Conservation (phyloP, 371 early-diverging fungal genomes). For the Mortierella sp. region DNA sequence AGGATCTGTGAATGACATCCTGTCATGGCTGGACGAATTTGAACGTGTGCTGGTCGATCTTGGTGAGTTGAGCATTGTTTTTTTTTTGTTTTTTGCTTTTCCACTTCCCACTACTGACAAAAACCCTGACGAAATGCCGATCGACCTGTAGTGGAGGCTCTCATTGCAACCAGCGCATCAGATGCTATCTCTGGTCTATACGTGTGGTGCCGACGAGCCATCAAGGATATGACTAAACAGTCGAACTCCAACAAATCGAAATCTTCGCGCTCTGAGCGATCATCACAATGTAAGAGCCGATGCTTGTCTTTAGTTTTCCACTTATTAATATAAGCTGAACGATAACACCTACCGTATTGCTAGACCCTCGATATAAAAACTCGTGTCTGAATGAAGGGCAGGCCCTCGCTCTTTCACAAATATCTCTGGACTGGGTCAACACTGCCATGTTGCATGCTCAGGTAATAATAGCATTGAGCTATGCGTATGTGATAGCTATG, state of each 20-base stretch:
- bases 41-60: constrained; percentile 43
- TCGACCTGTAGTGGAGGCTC: constrained; percentile 29
- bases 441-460: constrained; percentile 41
- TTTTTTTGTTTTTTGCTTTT: not conserved
- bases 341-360: not conserved
- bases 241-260: constrained; percentile 41
- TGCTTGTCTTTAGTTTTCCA: not conserved
- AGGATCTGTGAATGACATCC: constrained; percentile 43
- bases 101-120: too few relatives aligned
- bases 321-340: not conserved
- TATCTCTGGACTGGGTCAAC: constrained; percentile 53
- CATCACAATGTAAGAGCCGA: constrained; percentile 29
- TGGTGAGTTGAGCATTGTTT: constrained; percentile 22
- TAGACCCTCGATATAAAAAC: constrained; percentile 46
- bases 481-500: not conserved
- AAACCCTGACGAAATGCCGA: not conserved
- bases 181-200: constrained; percentile 49
- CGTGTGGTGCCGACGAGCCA: constrained; percentile 49
- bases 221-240: constrained; percentile 49
- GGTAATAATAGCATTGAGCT: constrained; percentile 11
- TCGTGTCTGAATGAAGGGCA: constrained; percentile 44
- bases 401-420: constrained; percentile 37
- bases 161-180: constrained; percentile 26
- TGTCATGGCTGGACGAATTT: constrained; percentile 49
- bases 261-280: constrained; percentile 44